Conservation (phyloP, 2,329 filamentous ascomycete genomes). For the Pseudogymnoascus sp. region DNA sequence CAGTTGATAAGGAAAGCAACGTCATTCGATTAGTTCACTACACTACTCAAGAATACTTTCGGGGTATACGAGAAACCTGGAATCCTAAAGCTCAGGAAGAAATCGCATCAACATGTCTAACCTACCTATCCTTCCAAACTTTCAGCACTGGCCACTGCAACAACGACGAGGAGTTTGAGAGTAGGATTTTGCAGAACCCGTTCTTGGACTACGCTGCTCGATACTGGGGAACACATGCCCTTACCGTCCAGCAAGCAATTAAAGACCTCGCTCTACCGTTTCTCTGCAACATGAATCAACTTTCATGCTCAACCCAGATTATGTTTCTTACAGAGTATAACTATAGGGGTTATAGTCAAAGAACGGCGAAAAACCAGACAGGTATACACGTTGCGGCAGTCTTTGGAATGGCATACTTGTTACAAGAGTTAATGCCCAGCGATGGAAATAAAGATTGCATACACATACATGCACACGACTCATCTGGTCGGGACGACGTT, state of each 20-base stretch:
- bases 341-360: neutral
- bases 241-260: neutral
- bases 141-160: neutral
- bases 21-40: constrained; percentile 22
- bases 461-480: neutral
- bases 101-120: neutral
- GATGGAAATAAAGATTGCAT: neutral
- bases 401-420: constrained; percentile 13
- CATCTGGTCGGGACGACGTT: neutral
- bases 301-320: neutral
- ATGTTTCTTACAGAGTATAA: neutral
- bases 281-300: neutral
- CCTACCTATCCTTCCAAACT: neutral
- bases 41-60: constrained; percentile 24
- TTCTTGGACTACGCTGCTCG: neutral
- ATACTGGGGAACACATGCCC: neutral
- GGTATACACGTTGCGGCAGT: constrained; percentile 18
- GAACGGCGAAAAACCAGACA: neutral
- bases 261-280: neutral
- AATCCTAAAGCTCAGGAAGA: neutral
- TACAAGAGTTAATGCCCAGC: constrained; percentile 1
- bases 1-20: constrained; percentile 10
- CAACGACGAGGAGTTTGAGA: neutral
- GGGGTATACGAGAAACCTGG: neutral
- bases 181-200: neutral